Base-by-base conservation (phyloP, 208 protist species). In the Trypanosoma cruzi region DNA sequence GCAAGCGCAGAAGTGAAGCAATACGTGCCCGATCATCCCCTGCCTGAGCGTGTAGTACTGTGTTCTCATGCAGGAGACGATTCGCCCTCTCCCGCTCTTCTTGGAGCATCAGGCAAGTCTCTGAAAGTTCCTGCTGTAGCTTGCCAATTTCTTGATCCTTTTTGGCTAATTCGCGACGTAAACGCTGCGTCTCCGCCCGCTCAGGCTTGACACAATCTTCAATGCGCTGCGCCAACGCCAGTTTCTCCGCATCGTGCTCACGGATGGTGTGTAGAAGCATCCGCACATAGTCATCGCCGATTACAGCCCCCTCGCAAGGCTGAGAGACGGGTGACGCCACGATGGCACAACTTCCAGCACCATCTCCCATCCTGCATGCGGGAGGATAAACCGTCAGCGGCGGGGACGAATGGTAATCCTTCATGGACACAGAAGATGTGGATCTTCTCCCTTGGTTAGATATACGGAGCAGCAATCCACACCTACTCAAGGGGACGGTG, bases 1-100 rank as follows among this genome's bases (percentile, higher is more conserved):
- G 78, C 36, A 82, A 74, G 22, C 74, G 78, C n/a, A 79, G 56
- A 13, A 92, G 62, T 36, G 53, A 73, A 7, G 62, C 73, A 24
- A 89, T 54, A 40, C 75, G 73, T 52, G 73, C 79, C 36, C 64
- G 69, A 58, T 77, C 72, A 57, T 77, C 77, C 13, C 77, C 71
- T 50, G 70, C 71, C 36, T 86, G 77, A 24, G 80, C 70, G 75
- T 82, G 64, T 28, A 89, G 73, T 0, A 86, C 83, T 0, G 81
- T 80, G 58, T 77, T 89, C 68, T 93, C 88, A 62, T 93, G 71
- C 46, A 89, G 71, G 18, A 93, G 75, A 1, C 88, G 82, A n/a
- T 64, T 80, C 6, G 71, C 63, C 48, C 79, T 68, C 78, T 92
- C 89, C 5, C 79, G 81, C 58, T 88, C 81, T 64, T 92, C 84